Evolutionary conservation across 768 basidiomycete genomes (phyloP).

Genomic region (Amanita fuliginea): DNA sequence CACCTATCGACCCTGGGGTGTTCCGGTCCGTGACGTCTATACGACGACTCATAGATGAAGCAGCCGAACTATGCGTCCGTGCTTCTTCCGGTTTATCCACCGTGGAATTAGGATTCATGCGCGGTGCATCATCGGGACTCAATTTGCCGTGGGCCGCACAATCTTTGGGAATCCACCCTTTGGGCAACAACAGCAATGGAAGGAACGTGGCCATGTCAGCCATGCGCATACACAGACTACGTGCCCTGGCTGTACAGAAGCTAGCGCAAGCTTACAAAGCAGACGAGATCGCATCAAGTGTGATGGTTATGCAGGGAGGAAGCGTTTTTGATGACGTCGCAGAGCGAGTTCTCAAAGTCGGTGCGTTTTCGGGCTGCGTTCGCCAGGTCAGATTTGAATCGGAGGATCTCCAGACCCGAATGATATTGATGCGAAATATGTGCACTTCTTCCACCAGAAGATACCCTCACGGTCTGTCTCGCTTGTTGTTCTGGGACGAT

Average conservation of each 20-base stretch:
- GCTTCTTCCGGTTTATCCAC: constrained; percentile 78
- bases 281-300: constrained; percentile 87
- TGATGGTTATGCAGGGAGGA: constrained; percentile 93
- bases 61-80: constrained; percentile 78
- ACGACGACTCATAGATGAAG: constrained; percentile 79
- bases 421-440: constrained; percentile 75
- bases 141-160: constrained; percentile 56
- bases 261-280: constrained; percentile 76
- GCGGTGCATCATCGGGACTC: constrained; percentile 28
- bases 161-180: constrained; percentile 48
- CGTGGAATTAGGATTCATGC: constrained; percentile 56
- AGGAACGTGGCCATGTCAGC: constrained; percentile 78
- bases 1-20: constrained; percentile 84
- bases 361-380: constrained; percentile 16
- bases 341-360: constrained; percentile 66
- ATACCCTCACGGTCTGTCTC: constrained; percentile 74
- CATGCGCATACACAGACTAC: constrained; percentile 68
- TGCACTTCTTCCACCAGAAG: constrained; percentile 92
- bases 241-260: constrained; percentile 79
- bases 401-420: constrained; percentile 43
- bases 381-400: not conserved
- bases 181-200: constrained; percentile 45
- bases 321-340: constrained; percentile 91
- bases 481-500: not conserved
- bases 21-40: constrained; percentile 69